These are phyloP conservation scores for Anisodus acutangulus DNA, from an alignment of 257 asterid genomes.

Conservation along the genomic window DNA sequence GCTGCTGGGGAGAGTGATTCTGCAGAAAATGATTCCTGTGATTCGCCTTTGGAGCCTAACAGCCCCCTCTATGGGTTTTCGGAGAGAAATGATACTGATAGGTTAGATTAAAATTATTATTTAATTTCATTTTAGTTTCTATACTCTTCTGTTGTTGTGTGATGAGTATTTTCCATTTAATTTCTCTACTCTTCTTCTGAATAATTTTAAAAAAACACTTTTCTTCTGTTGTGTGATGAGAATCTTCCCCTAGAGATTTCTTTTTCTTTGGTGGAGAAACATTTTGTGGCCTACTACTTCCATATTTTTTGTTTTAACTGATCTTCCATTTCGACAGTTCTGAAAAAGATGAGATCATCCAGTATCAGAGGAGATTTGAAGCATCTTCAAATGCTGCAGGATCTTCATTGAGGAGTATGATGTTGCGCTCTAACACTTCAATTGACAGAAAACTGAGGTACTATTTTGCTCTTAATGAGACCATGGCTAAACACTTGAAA, in stretches of 20 bases:
- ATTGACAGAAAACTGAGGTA: constrained; percentile 82
- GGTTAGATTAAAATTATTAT: constrained; percentile 44
- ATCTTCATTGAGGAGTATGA: constrained; percentile 77
- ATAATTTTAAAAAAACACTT: not conserved
- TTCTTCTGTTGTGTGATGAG: not conserved
- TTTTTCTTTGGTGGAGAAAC: constrained; percentile 19
- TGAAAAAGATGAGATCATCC: constrained; percentile 81
- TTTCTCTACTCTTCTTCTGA: not conserved
- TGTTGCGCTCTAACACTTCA: constrained; percentile 77
- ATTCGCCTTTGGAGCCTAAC: constrained; percentile 96
- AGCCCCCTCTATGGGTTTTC: constrained; percentile 91
- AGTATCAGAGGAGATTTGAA: constrained; percentile 73
- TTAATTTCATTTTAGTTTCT: not conserved
- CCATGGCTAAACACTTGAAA: constrained; percentile 26
- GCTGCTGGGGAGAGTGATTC: constrained; percentile 99
- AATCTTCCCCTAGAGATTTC: not conserved
- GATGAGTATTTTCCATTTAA: not conserved
- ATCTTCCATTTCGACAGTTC: constrained; percentile 52
- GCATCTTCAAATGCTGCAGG: constrained; percentile 76
- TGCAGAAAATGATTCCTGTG: constrained; percentile 99
- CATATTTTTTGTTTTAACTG: constrained; percentile 9
- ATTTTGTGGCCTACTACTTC: constrained; percentile 25
- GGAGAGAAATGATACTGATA: constrained; percentile 74
- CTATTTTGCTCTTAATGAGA: constrained; percentile 16
- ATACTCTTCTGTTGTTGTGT: not conserved